phyloP scores from a whole-genome alignment of 139 green algal genomes.

The Deuterostichococcus epilithicus region DNA sequence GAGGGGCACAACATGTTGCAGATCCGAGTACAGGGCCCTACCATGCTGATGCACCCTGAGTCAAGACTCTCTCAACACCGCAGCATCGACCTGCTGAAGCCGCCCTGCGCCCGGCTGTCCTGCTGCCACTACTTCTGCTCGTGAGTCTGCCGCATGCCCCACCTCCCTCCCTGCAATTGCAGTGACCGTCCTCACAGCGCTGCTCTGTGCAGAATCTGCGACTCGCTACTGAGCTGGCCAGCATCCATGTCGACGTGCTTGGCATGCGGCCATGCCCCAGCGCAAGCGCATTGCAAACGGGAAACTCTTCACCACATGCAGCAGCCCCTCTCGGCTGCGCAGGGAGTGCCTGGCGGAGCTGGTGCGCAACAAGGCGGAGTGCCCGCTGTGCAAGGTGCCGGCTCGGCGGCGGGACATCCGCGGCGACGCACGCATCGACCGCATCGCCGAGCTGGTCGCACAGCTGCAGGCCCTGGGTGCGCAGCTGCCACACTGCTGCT shows the following conservation, averaged over 20 bases:
- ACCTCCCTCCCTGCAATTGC: no score
- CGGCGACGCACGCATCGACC: constrained; percentile 31
- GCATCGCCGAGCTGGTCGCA: not conserved
- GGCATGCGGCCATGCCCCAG: no score
- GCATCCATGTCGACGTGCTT: no score
- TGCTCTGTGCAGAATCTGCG: no score
- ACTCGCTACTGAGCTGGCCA: no score
- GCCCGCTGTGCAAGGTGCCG: constrained; percentile 33
- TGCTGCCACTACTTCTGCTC: constrained; percentile 56
- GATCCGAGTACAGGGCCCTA: not conserved
- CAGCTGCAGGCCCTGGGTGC: not conserved
- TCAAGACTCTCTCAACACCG: not conserved
- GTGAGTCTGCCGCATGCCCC: constrained; percentile 34
- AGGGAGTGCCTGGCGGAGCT: constrained; percentile 32
- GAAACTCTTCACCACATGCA: no score
- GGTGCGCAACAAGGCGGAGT: constrained; percentile 18
- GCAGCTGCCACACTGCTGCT: no score
- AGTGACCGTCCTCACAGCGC: no score
- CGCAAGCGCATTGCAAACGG: no score
- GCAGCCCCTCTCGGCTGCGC: no score
- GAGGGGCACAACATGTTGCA: not conserved
- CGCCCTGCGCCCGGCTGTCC: constrained; percentile 26
- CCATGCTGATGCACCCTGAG: constrained; percentile 18
- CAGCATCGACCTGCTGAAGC: constrained; percentile 12
- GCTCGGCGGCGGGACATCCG: constrained; percentile 21